Evolutionary conservation across 108 stramenopile genomes (phyloP).

Genomic region (Licmophora abbreviata): DNA sequence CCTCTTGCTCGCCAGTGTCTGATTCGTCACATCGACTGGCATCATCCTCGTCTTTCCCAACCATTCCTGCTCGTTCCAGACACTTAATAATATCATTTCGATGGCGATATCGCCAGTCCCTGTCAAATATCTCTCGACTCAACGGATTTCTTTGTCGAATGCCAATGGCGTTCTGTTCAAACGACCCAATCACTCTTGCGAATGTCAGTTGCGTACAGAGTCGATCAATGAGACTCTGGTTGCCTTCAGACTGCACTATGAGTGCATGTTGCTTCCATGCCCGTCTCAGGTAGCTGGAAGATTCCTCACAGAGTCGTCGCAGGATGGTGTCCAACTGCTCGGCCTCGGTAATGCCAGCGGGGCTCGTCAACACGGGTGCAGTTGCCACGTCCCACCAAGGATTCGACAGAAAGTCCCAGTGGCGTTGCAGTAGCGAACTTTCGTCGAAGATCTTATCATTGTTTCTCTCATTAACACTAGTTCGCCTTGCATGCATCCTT

Average conservation of each 20-base stretch:
- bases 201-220: slow-evolving; percentile 11
- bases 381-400: slow-evolving; percentile 59
- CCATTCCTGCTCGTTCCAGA: slow-evolving; percentile 40
- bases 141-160: slow-evolving; percentile 42
- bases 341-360: slow-evolving; percentile 10
- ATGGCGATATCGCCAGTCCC: slow-evolving; percentile 15
- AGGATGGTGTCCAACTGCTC: slow-evolving; percentile 16
- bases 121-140: slow-evolving; percentile 30
- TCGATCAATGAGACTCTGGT: neutral
- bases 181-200: slow-evolving; percentile 37
- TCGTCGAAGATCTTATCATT: too few species aligned
- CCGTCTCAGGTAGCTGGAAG: slow-evolving; percentile 17
- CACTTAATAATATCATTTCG: slow-evolving; percentile 33
- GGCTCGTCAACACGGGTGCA: slow-evolving; percentile 6
- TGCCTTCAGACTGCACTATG: too few species aligned
- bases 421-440: slow-evolving; percentile 12
- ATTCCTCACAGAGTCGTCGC: slow-evolving; percentile 30
- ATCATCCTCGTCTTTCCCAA: slow-evolving; percentile 31
- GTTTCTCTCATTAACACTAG: too few species aligned
- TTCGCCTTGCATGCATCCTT: too few species aligned
- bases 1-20: slow-evolving; percentile 1
- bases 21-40: slow-evolving; percentile 15
- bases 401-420: slow-evolving; percentile 40
- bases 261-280: slow-evolving; percentile 4
- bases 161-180: slow-evolving; percentile 56